Evolutionary conservation across 2,329 filamentous ascomycete genomes (phyloP).

Genomic region (Aaosphaeria pasadenensis): DNA sequence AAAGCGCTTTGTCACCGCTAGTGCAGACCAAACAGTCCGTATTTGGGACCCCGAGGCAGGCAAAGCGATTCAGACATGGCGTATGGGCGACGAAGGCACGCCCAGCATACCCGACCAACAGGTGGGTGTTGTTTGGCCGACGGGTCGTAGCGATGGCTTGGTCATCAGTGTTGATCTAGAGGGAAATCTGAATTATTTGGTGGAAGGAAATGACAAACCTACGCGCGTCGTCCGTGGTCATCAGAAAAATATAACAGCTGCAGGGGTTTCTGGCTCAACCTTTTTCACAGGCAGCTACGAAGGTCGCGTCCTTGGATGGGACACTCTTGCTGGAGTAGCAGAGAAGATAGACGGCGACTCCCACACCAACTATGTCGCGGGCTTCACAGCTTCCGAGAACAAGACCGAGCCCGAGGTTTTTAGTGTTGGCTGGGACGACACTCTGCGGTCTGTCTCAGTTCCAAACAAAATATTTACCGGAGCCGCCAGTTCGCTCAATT

Average conservation of each 20-base stretch:
- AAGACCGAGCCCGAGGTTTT: slow-evolving; percentile 56
- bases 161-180: slow-evolving; percentile 87
- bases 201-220: slow-evolving; percentile 67
- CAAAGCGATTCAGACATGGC: slow-evolving; percentile 77
- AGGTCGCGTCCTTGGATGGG: slow-evolving; percentile 82
- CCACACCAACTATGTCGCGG: slow-evolving; percentile 83
- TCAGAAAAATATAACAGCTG: slow-evolving; percentile 83
- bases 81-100: slow-evolving; percentile 70
- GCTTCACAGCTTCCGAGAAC: slow-evolving; percentile 57
- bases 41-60: slow-evolving; percentile 87
- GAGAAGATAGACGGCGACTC: slow-evolving; percentile 72
- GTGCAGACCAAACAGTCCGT: slow-evolving; percentile 90
- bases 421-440: slow-evolving; percentile 93
- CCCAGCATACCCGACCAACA: slow-evolving; percentile 81
- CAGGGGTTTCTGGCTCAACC: slow-evolving; percentile 61
- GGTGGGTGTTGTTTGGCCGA: slow-evolving; percentile 88
- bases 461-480: slow-evolving; percentile 73
- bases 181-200: slow-evolving; percentile 87
- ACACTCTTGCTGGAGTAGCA: slow-evolving; percentile 66
- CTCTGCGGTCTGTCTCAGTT: slow-evolving; percentile 73
- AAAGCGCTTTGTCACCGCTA: slow-evolving; percentile 82
- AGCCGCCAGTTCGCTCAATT: slow-evolving; percentile 62
- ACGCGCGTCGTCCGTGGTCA: slow-evolving; percentile 77
- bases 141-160: slow-evolving; percentile 76
- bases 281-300: slow-evolving; percentile 92